Evolutionary conservation across 2,329 filamentous ascomycete genomes (phyloP), one percentile per base, ranked within the genome.

Genomic region (Epichloe aotearoae): DNA sequence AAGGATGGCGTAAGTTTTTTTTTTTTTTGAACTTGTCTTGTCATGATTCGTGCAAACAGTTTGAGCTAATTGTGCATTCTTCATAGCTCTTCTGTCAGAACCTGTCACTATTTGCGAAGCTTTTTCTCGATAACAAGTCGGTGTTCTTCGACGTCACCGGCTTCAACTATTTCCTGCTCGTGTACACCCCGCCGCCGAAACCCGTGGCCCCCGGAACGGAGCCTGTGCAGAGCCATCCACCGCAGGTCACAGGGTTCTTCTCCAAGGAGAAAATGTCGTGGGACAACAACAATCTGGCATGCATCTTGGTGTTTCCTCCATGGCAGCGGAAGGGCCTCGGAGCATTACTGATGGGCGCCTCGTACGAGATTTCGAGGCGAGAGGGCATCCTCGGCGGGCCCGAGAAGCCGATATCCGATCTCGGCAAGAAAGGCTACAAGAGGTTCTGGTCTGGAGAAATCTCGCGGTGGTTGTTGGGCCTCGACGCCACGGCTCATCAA

Each of bases 211-310:
- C 49, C 15, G 52, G 11, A 15, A 46, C 26, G 17, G 58, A 37
- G 37, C 50, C 54, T 11, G 48, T 26, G 17, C 52, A 46, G 20
- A 46, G 17, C 23, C 49, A 30, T 15, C 53, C 56, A 2, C 65
- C 64, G 11, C 66, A 67, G 49, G 83, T 96, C 33, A 80, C 91
- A 1, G 93, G 93, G n/a, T 97, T 97, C 75, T 98, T 97, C 72
- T 94, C 87, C 56, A 97, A 98, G 65, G 93, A 98, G 67, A 97
- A 97, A 66, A 86, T 96, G 74, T 95, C 88, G 3, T 98, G 93
- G 91, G 93, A 98, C 62, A 90, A 91, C 61, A 97, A 98, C 67
- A 98, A 97, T 58, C 76, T 98, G 5, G 93, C 93, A 1, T 98
- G 93, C 64, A 98, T 98, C 58, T 75, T 97, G 6, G 79, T 97